phyloP scores from a whole-genome alignment of 192 early-diverging fungal species.

The Backusella psychrophila region DNA sequence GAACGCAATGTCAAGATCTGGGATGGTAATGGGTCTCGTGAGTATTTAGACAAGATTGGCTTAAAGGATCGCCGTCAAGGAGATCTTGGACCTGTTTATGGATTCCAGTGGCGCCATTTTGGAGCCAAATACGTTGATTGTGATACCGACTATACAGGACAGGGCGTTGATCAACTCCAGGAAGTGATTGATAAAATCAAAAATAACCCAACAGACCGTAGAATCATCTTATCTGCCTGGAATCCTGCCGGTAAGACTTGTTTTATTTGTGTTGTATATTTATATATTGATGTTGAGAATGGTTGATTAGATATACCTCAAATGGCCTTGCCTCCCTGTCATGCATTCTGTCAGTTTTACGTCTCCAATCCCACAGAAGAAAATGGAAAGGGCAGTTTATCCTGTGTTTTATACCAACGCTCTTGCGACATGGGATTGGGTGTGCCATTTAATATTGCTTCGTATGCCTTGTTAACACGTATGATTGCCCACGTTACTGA shows the following conservation, averaged over 20 bases:
- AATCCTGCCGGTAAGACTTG: constrained; percentile 80
- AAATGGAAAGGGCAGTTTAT: constrained; percentile 56
- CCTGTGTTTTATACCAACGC: constrained; percentile 95
- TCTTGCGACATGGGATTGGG: constrained; percentile 96
- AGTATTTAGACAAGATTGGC: constrained; percentile 84
- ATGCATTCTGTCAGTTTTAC: constrained; percentile 97
- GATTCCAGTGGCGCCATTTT: constrained; percentile 99
- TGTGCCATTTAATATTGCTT: constrained; percentile 98
- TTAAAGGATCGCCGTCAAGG: constrained; percentile 73
- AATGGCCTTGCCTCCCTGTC: constrained; percentile 98
- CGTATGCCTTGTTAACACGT: constrained; percentile 88
- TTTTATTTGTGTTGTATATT: no score
- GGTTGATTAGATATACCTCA: constrained; percentile 59
- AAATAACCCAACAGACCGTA: constrained; percentile 81
- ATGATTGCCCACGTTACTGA: constrained; percentile 90
- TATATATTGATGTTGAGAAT: not conserved
- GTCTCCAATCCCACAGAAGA: constrained; percentile 69
- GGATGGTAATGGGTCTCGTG: constrained; percentile 91
- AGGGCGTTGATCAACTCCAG: constrained; percentile 92
- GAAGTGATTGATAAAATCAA: constrained; percentile 86
- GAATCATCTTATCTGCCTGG: constrained; percentile 96
- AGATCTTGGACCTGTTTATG: constrained; percentile 95
- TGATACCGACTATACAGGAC: constrained; percentile 83
- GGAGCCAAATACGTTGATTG: constrained; percentile 85
- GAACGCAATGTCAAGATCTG: constrained; percentile 79